Evolutionary conservation across 2,329 filamentous ascomycete genomes (phyloP).

Genomic region (Chaetomium globosum): DNA sequence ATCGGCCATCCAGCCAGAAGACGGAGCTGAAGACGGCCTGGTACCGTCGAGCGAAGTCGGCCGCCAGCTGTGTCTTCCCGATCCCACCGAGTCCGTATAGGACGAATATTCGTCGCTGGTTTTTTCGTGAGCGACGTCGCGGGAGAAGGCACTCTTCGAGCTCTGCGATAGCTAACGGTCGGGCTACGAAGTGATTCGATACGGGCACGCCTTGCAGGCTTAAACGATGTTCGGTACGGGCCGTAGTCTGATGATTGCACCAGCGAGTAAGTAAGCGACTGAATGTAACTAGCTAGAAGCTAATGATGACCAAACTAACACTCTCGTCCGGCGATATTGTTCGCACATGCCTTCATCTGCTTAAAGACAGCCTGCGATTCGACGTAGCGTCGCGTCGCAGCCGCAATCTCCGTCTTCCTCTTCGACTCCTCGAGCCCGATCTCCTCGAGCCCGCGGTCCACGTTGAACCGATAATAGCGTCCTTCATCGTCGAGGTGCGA

Average conservation of each 20-base stretch:
- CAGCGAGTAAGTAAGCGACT: constrained; percentile 14
- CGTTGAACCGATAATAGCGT: constrained; percentile 51
- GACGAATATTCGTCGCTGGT: constrained; percentile 14
- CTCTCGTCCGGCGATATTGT: constrained; percentile 27
- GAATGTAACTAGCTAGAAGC: constrained; percentile 16
- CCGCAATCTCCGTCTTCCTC: constrained; percentile 40
- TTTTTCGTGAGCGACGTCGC: constrained; percentile 21
- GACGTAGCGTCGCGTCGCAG: constrained; percentile 35
- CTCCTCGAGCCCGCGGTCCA: constrained; percentile 46
- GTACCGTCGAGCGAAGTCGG: constrained; percentile 5
- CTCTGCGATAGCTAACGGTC: constrained; percentile 28
- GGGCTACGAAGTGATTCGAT: constrained; percentile 33
- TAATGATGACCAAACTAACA: constrained; percentile 30
- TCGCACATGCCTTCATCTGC: constrained; percentile 33
- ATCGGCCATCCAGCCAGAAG: constrained; percentile 42
- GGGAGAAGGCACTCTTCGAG: constrained; percentile 34
- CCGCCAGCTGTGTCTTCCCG: constrained; percentile 10
- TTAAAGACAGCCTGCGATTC: constrained; percentile 31
- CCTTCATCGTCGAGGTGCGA: constrained; percentile 40
- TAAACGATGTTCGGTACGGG: constrained; percentile 30
- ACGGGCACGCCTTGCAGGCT: constrained; percentile 31
- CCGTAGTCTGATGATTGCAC: constrained; percentile 24
- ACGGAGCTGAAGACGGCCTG: constrained; percentile 29
- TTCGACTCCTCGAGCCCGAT: constrained; percentile 47
- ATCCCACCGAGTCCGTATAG: constrained; percentile 4